Evolutionary conservation across 1,284 basidiomycete genomes (phyloP).

Genomic region (Coniferiporia sulphurascens): DNA sequence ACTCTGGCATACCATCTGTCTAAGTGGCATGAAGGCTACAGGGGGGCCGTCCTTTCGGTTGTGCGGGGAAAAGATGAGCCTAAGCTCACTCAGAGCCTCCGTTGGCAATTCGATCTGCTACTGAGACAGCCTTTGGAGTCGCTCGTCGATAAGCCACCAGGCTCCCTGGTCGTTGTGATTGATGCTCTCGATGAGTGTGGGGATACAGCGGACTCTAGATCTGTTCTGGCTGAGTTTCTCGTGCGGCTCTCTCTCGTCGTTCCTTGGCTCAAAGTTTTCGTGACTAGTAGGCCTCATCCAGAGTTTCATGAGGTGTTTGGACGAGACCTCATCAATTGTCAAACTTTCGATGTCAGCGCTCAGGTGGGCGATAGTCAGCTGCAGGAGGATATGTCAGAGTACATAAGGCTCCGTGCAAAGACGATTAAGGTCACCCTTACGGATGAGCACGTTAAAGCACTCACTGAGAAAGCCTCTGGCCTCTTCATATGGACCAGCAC

Average conservation of each 20-base stretch:
- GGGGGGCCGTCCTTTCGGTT: background rate
- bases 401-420: background rate
- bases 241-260: background rate
- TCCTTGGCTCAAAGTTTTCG: constrained; percentile 9
- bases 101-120: background rate
- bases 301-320: background rate
- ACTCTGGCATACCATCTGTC: constrained; percentile 1
- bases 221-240: background rate
- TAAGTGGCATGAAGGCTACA: background rate
- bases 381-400: background rate
- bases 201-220: background rate
- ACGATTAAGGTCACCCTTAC: background rate
- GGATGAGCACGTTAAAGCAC: background rate
- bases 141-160: background rate
- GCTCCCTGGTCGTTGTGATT: constrained; percentile 3
- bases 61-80: background rate
- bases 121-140: background rate
- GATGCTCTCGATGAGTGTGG: constrained; percentile 7
- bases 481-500: constrained; percentile 3
- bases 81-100: background rate
- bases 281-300: background rate
- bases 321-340: background rate
- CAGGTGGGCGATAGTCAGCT: background rate
- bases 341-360: background rate
- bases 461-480: background rate